Conservation (phyloP, 1,284 basidiomycete genomes). For the Trichosporon sp. region DNA sequence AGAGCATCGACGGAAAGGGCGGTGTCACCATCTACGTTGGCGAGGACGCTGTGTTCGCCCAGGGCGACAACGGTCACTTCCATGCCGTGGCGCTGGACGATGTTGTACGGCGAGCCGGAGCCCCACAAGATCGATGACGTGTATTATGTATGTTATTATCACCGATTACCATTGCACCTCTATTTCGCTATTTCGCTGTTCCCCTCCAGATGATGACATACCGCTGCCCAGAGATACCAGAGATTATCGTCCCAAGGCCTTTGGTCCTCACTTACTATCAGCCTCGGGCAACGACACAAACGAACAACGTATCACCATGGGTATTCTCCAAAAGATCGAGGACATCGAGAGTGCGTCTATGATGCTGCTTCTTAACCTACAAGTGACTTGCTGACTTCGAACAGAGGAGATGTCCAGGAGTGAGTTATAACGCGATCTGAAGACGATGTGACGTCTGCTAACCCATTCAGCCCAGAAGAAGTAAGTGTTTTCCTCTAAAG, state of each 20-base stretch:
- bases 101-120: constrained; percentile 21
- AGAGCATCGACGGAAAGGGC: constrained; percentile 70
- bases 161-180: neutral
- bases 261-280: neutral
- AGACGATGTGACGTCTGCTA: neutral
- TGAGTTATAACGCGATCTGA: constrained; percentile 51
- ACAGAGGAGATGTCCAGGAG: constrained; percentile 92
- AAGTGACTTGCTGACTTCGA: neutral
- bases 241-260: neutral
- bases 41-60: constrained; percentile 45
- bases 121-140: neutral
- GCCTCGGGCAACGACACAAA: neutral
- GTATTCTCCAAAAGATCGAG: constrained; percentile 90
- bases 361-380: neutral
- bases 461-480: constrained; percentile 75
- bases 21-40: constrained; percentile 67
- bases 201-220: neutral
- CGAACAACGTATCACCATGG: constrained; percentile 57
- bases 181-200: neutral
- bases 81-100: constrained; percentile 46
- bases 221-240: no score
- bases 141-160: neutral
- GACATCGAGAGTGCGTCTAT: constrained; percentile 75
- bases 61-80: constrained; percentile 38
- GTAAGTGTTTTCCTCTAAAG: constrained; percentile 38